Evolutionary conservation across 2,329 filamentous ascomycete genomes (phyloP).

Genomic region (Penicillium sp.): DNA sequence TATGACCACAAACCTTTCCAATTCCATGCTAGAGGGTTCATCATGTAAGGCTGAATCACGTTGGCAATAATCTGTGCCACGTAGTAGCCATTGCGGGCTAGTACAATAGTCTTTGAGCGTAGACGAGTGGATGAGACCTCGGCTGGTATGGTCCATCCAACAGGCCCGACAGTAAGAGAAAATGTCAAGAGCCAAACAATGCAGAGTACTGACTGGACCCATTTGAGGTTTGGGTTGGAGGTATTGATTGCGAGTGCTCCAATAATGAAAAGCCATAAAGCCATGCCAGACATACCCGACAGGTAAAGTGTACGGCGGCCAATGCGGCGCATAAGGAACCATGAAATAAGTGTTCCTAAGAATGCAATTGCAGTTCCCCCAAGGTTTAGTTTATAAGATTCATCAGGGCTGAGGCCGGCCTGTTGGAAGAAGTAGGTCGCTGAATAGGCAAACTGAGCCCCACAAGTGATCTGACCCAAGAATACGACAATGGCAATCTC

Average conservation of each 20-base stretch:
- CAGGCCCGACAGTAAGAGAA: conserved; percentile 59
- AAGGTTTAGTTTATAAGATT: conserved; percentile 43
- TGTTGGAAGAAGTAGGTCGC: conserved; percentile 47
- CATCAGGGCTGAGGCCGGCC: conserved; percentile 38
- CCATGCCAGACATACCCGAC: conserved; percentile 28
- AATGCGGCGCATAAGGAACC: conserved; percentile 45
- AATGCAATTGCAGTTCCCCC: conserved; percentile 59
- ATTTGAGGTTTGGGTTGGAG: conserved; percentile 30
- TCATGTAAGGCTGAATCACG: conserved; percentile 38
- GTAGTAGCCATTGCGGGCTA: conserved; percentile 59
- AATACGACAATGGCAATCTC: conserved; percentile 47
- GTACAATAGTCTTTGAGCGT: conserved; percentile 58
- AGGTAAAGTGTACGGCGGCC: conserved; percentile 49
- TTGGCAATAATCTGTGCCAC: conserved; percentile 54
- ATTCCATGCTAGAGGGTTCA: conserved; percentile 38
- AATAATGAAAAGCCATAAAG: conserved; percentile 34
- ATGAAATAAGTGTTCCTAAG: conserved; percentile 56
- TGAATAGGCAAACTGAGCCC: conserved; percentile 39
- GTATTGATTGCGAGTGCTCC: conserved; percentile 29
- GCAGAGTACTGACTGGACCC: conserved; percentile 47
- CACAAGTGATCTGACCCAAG: conserved; percentile 41
- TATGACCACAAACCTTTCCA: neutral
- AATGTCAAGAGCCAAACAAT: conserved; percentile 61
- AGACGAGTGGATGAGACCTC: conserved; percentile 60
- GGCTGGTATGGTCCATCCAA: conserved; percentile 58